Percentiles rank a stretch among this genome's conserved stretches.
Conservation (phyloP, 2,329 filamentous ascomycete genomes). For the Botrytis galanthina region DNA sequence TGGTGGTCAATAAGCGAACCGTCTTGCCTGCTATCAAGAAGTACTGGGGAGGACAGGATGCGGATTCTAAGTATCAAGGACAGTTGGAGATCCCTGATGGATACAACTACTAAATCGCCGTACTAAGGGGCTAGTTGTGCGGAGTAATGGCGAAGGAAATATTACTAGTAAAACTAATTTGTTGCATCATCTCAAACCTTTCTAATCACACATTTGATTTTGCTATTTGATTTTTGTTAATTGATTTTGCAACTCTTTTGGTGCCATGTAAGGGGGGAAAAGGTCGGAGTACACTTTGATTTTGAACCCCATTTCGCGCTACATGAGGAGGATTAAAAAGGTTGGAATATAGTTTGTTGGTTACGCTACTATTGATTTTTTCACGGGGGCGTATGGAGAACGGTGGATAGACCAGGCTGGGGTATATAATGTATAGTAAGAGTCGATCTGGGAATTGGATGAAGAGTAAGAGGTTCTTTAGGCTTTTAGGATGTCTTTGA, state of each 20-base stretch:
- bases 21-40: conserved; percentile 36
- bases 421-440: background rate
- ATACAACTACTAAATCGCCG: conserved; percentile 22
- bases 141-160: background rate
- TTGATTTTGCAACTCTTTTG: background rate
- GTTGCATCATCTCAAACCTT: background rate
- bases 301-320: background rate
- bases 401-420: background rate
- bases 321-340: background rate
- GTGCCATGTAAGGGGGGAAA: background rate
- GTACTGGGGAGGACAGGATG: conserved; percentile 32
- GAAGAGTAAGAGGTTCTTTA: background rate
- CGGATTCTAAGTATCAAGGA: conserved; percentile 36
- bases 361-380: background rate
- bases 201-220: background rate
- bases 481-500: background rate
- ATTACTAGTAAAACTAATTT: background rate
- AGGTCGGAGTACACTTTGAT: background rate
- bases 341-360: background rate
- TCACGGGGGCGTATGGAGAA: background rate
- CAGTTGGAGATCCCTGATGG: conserved; percentile 37
- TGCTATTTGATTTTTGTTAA: background rate
- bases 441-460: background rate
- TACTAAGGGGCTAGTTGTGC: background rate
- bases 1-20: conserved; percentile 34